phyloP scores from a whole-genome alignment of 352 stramenopile genomes.

The Sclerospora graminicola region DNA sequence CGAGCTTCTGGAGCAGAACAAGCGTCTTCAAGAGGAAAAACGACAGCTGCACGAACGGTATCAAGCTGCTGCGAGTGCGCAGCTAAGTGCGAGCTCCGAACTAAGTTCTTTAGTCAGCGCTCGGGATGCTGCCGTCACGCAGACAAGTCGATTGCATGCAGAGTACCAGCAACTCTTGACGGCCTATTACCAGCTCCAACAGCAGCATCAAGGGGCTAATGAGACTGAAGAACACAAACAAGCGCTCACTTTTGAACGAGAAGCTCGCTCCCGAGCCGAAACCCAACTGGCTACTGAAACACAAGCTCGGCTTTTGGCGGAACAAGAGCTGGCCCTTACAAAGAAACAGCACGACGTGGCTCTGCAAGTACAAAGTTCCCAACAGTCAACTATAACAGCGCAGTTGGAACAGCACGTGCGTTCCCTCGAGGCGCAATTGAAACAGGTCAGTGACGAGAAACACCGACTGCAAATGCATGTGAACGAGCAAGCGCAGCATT shows the following conservation, averaged over 20 bases:
- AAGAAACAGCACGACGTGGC: conserved; percentile 65
- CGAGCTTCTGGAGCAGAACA: conserved; percentile 47
- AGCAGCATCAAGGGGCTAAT: conserved; percentile 49
- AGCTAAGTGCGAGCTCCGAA: conserved; percentile 43
- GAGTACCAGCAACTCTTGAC: conserved; percentile 69
- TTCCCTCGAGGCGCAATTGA: conserved; percentile 17
- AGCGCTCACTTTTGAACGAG: conserved; percentile 50
- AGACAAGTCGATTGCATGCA: conserved; percentile 57
- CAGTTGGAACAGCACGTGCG: conserved; percentile 42
- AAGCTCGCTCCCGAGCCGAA: conserved; percentile 41
- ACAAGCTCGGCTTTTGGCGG: conserved; percentile 38
- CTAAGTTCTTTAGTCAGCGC: conserved; percentile 47
- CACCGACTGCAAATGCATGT: conserved; percentile 23
- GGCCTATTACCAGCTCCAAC: conserved; percentile 57
- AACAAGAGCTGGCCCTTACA: conserved; percentile 60
- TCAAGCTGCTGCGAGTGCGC: conserved; percentile 38
- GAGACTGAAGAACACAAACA: conserved; percentile 47
- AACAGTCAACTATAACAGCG: conserved; percentile 29
- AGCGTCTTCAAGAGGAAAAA: conserved; percentile 60
- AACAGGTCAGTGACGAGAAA: conserved; percentile 33
- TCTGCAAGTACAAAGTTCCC: conserved; percentile 48
- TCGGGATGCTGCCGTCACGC: conserved; percentile 52
- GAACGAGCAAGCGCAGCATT: conserved; percentile 21
- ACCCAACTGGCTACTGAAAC: conserved; percentile 53
- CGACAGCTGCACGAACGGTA: conserved; percentile 48